Conservation (phyloP, 345 rosid genomes). For the Ailanthus altissimus region DNA sequence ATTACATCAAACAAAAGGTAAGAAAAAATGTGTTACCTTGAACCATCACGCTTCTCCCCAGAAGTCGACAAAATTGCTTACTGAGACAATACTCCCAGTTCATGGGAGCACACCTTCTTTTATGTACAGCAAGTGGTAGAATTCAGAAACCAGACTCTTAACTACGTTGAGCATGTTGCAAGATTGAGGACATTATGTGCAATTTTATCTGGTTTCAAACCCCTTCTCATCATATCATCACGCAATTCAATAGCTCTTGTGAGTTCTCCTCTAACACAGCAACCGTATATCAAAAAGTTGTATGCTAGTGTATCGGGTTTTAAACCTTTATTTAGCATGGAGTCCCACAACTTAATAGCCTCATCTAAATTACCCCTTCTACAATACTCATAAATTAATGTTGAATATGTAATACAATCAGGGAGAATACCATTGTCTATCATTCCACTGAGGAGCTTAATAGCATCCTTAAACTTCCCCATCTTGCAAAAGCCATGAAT, state of each 20-base stretch:
- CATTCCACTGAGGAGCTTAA: slow-evolving; percentile 58
- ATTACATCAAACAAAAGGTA: neutral
- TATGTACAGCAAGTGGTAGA: neutral
- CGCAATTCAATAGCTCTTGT: slow-evolving; percentile 60
- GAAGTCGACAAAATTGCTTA: neutral
- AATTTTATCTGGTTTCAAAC: slow-evolving; percentile 38
- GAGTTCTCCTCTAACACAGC: slow-evolving; percentile 61
- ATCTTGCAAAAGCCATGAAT: slow-evolving; percentile 75
- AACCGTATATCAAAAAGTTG: slow-evolving; percentile 64
- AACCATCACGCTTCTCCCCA: neutral
- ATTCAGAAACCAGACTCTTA: neutral
- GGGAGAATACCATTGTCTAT: slow-evolving; percentile 54
- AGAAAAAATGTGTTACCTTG: neutral
- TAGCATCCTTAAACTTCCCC: slow-evolving; percentile 71
- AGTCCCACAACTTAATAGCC: slow-evolving; percentile 70
- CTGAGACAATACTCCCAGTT: neutral
- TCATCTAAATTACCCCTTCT: slow-evolving; percentile 52
- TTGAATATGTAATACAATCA: slow-evolving; percentile 85
- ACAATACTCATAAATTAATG: slow-evolving; percentile 70
- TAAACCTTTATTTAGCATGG: slow-evolving; percentile 62
- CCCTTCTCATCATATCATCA: slow-evolving; percentile 70
- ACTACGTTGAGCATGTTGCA: slow-evolving; percentile 17
- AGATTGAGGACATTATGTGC: slow-evolving; percentile 23
- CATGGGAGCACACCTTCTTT: neutral
- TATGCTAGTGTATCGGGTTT: slow-evolving; percentile 74